Conservation (phyloP, 768 basidiomycete species). For the Rubroboletus pulcherrimus region DNA sequence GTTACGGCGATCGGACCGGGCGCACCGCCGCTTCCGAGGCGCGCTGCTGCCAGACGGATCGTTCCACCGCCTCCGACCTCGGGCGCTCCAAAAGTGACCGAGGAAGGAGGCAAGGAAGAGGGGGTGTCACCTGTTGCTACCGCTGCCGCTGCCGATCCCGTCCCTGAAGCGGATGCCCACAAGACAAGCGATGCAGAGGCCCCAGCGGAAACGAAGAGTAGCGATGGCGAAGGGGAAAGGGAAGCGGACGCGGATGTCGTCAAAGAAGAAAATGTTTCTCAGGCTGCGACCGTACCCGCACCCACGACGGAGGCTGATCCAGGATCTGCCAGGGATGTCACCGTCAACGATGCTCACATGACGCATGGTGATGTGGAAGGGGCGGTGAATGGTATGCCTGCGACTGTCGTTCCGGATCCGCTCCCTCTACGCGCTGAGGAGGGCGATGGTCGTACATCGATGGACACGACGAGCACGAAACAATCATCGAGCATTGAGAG, state of each 20-base stretch:
- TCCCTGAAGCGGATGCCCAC: not conserved
- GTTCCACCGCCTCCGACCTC: constrained; percentile 25
- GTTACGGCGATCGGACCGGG: constrained; percentile 12
- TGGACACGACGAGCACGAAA: constrained; percentile 25
- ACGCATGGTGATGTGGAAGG: not conserved
- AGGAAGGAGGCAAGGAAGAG: constrained; percentile 7
- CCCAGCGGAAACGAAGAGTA: constrained; percentile 1
- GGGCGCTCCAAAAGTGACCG: not conserved
- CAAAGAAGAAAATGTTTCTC: not conserved
- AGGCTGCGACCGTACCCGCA: not conserved
- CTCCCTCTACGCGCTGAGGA: not conserved
- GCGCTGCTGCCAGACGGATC: constrained; percentile 53
- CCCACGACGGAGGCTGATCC: not conserved
- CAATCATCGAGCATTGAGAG: constrained; percentile 22
- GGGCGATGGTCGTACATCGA: constrained; percentile 10
- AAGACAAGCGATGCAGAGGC: not conserved
- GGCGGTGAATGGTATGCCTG: not conserved
- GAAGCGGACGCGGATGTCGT: not conserved
- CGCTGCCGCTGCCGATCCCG: not conserved
- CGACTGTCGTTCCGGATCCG: not conserved
- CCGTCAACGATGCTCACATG: not conserved
- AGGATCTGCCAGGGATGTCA: not conserved
- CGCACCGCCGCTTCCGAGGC: constrained; percentile 60
- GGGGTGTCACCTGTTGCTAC: not conserved
- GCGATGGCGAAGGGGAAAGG: not conserved